A percentile compares a stretch with the other conserved stretches of the same genome.
Conservation (phyloP, 2,329 filamentous ascomycete species). For the Exophiala oligosperma region DNA sequence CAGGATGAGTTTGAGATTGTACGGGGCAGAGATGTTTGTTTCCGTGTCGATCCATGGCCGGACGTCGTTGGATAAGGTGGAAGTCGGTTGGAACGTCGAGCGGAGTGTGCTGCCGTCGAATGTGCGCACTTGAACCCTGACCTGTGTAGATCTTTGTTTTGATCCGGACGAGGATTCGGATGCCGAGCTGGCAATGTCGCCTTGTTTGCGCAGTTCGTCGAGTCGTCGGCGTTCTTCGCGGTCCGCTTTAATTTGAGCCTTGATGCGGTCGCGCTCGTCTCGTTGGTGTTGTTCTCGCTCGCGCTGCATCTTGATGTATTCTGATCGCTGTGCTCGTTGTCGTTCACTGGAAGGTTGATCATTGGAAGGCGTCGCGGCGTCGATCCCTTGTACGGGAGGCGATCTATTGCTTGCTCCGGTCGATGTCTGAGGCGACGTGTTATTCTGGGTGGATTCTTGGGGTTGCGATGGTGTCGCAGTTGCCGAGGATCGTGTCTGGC, state of each 20-base stretch:
- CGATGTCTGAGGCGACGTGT: neutral
- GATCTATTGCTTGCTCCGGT: neutral
- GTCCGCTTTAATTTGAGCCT: slow-evolving; percentile 75
- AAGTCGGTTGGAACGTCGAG: slow-evolving; percentile 64
- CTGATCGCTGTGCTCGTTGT: slow-evolving; percentile 25
- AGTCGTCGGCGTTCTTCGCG: slow-evolving; percentile 65
- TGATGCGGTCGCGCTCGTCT: slow-evolving; percentile 69
- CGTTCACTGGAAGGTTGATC: slow-evolving; percentile 3
- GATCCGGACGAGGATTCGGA: slow-evolving; percentile 11
- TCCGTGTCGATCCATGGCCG: slow-evolving; percentile 74
- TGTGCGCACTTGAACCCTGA: slow-evolving; percentile 74
- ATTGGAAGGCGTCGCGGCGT: too few relatives aligned
- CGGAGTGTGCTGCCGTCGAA: slow-evolving; percentile 82
- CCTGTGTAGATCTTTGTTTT: slow-evolving; percentile 34
- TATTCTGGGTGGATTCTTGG: neutral
- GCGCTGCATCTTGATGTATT: slow-evolving; percentile 47
- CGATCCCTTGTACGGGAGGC: neutral
- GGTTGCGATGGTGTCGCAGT: neutral
- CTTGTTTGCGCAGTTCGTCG: slow-evolving; percentile 50
- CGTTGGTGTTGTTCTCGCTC: slow-evolving; percentile 64
- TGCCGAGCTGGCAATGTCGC: slow-evolving; percentile 12
- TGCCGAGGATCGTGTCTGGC: slow-evolving; percentile 1
- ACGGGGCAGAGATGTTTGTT: slow-evolving; percentile 62
- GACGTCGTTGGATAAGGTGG: slow-evolving; percentile 65
- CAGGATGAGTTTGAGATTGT: slow-evolving; percentile 80